Conservation (phyloP, 2,329 filamentous ascomycete genomes). For the Colletotrichum melonis region DNA sequence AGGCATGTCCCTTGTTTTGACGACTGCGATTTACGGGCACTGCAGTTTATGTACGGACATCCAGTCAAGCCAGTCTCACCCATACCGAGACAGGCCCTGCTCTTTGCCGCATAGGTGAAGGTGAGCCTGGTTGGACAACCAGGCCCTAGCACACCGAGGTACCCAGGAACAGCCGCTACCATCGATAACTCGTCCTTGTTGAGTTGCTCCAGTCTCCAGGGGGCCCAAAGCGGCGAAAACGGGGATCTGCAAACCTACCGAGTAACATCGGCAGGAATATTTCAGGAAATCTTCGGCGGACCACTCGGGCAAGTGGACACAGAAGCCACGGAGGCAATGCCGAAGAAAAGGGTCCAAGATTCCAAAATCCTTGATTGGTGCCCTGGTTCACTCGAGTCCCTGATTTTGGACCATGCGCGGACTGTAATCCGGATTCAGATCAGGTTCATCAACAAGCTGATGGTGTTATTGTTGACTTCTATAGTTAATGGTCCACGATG, state of each 20-base stretch:
- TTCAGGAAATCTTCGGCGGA: constrained; percentile 1
- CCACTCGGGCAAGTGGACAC: too few species aligned
- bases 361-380: constrained; percentile 15
- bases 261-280: constrained; percentile 7
- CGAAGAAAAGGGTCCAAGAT: constrained; percentile 1
- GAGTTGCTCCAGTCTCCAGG: not conserved
- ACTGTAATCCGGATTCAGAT: not conserved
- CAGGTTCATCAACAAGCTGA: not conserved
- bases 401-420: not conserved
- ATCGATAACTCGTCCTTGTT: not conserved
- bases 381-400: not conserved
- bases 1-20: constrained; percentile 32
- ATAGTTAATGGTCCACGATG: constrained; percentile 5
- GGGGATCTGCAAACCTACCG: constrained; percentile 1
- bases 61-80: not conserved
- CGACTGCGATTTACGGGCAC: not conserved
- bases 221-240: not conserved
- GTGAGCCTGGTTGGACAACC: too few species aligned
- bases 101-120: too few species aligned
- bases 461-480: constrained; percentile 8
- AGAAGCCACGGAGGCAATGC: not conserved
- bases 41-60: not conserved
- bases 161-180: not conserved
- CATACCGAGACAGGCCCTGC: not conserved
- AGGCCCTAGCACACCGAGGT: too few species aligned